Evolutionary conservation across 208 protist species (phyloP), one percentile per base, ranked within the genome.

Genomic region (Leptomonas seymouri): DNA sequence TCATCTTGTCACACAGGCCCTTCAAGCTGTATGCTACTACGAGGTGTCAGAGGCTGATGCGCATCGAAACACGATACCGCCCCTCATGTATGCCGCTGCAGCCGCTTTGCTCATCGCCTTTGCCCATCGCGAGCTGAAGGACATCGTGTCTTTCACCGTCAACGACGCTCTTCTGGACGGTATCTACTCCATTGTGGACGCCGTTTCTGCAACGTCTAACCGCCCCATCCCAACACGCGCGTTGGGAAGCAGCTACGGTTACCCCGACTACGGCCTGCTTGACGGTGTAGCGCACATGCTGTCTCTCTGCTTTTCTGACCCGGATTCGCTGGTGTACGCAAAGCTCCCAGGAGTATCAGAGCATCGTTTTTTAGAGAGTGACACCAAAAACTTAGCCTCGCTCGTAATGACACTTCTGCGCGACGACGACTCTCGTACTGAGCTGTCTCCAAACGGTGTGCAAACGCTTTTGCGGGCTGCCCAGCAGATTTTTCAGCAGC

Each of bases 271-370:
- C 64, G 94, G 94, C n/a, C 65, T 96, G 27, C 71, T 95, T 21
- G 94, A 98, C 71, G 92, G 93, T 27, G 87, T 97, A 15, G 85
- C 78, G n/a, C 88, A 94, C 60, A 87, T 97, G 74, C 66, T 97
- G 14, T 95, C 87, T 14, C 61, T 93, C n/a, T 75, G 93, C n/a
- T 89, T 94, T 62, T 90, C 85, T 2, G 81, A 93, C 55, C 66
- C 91, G 23, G 74, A 86, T 2, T 93, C 88, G 25, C 59, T 89
- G 50, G 80, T 89, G 42, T 94, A 91, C 70, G 78, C 64, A n/a
- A 78, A 76, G 49, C 20, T 63, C 7, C 46, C 50, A 1, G 71
- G 64, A 6, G 62, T 49, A 34, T 48, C 42, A 20, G 65, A 72
- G 46, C 71, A 78, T 41, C 54, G 51, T 14, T 87, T 91, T 78